Base-by-base conservation (phyloP, 2,329 filamentous ascomycete species). In the Allantophomopsis lycopodina region DNA sequence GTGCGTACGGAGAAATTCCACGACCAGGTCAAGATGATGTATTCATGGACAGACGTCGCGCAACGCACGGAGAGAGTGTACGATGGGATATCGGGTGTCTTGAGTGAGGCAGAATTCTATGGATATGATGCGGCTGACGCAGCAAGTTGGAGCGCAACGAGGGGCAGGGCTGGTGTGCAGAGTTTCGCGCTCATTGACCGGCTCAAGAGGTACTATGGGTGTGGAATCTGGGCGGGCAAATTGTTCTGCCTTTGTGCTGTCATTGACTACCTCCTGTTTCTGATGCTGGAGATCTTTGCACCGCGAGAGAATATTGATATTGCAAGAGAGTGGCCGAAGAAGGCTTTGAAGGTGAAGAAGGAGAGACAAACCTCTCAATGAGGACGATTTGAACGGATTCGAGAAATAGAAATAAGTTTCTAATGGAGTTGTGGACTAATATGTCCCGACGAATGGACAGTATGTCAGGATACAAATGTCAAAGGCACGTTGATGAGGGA, bases 161-260 rank as follows among this genome's bases (percentile, higher is more conserved):
- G 80, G 46, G 79, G 78, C 33, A 67, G 79, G 23, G 69, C 73
- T 5, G 75, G 77, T 7, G 77, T 86, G 7, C 83, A 85, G 50
- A 89, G 85, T 51, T 94, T 94, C 55, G 84, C 89, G 5, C 71
- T 98, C 35, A 95, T 98, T 46, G 91, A 98, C 56, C 76, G 91
- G 15, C 63, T 98, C 15, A 98, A 98, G 62, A 69, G 91, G 43
- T 98, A 98, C 60, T 98, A 95, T 54, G 91, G 91, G 7, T 98
- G 93, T 55, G 91, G 91, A 28, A 89, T 96, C 37, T 98, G 91
- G 91, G 91, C 91, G 0, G 91, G 91, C 30, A 98, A 98, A 61
- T 67, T 98, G 7, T 98, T 98, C 54, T 95, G 91, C 53, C 66
- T 98, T 1, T 95, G 89, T 47, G 88, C 88, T 10, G 78, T 96